Evolutionary conservation across 2,329 filamentous ascomycete genomes (phyloP).

Genomic region (Aspergillus proliferans): DNA sequence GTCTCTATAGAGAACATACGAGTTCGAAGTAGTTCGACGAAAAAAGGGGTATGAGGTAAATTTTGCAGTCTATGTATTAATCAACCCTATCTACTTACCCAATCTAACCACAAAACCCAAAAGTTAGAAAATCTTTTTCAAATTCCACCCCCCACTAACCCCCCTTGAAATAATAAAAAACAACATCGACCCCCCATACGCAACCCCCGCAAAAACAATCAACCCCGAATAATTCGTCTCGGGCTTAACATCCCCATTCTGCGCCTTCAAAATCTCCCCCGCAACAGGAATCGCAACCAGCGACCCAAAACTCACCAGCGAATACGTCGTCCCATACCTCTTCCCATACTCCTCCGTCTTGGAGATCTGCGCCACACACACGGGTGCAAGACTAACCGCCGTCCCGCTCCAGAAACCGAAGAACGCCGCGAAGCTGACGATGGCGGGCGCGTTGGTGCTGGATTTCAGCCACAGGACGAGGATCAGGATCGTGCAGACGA

Average conservation of each 20-base stretch:
- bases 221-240: constrained; percentile 11
- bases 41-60: too few relatives aligned
- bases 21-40: too few relatives aligned
- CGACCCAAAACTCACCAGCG: constrained; percentile 18
- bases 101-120: not conserved
- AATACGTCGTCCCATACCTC: constrained; percentile 30
- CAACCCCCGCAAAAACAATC: constrained; percentile 16
- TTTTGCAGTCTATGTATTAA: not conserved
- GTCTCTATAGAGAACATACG: too few relatives aligned
- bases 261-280: constrained; percentile 5
- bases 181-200: constrained; percentile 18
- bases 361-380: constrained; percentile 45
- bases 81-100: not conserved
- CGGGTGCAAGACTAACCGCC: constrained; percentile 32
- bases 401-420: constrained; percentile 34
- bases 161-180: constrained; percentile 19
- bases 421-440: constrained; percentile 16
- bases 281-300: constrained; percentile 16
- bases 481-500: constrained; percentile 12
- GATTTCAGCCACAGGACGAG: constrained; percentile 20
- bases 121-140: constrained; percentile 11
- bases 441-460: constrained; percentile 7
- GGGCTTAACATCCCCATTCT: not conserved
- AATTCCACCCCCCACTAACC: constrained; percentile 15
- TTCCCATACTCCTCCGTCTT: constrained; percentile 35